Evolutionary conservation across 192 early-diverging fungal genomes (phyloP), one percentile per base, ranked within the genome.

Genomic region (Podila minutissima): DNA sequence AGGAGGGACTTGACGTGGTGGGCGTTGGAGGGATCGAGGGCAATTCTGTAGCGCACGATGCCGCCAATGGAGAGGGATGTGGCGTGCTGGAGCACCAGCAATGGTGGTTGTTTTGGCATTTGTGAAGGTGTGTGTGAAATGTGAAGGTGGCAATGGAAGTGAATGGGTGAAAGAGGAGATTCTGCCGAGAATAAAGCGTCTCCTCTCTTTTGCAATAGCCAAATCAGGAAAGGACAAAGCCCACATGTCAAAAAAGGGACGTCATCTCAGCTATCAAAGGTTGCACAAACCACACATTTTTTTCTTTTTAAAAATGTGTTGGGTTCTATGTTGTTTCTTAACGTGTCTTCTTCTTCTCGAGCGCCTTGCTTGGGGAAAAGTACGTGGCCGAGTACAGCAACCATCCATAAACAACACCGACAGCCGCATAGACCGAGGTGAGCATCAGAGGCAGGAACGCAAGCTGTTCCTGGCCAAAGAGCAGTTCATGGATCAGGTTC

Each of bases 381-480:
- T 83, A 83, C 28, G 71, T 55, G 8, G 71, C 33, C 37, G 75
- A 82, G 65, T 92, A 84, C 66, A 83, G 72, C 17, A 85, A 58
- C 92, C 92, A 93, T 46, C 91, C 88, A 78, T 94, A 95, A 29
- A 90, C 38, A 11, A 97, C 85, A 20, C 95, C 96, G 2, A 92
- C 61, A 12, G 92, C 87, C 22, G 88, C 89, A 74, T 96, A 96
- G 12, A 94, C 87, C 2, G 93, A 94, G 0, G 91, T 91, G 55
- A 93, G 68, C 88, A 95, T 91, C 69, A 98, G 84, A 20, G 95
- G 94, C 70, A 98, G 69, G 66, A 98, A 97, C 69, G 89, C 88
- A 48, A 94, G 64, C 33, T 77, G 82, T 1, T 85, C 86, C 75
- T 69, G 64, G 8, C 85, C 73, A 83, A 90, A 87, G 10, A 91